These are phyloP conservation scores for Fusarium keratoplasticum DNA, from an alignment of 2,329 filamentous ascomycete genomes.

Conservation along the genomic window DNA sequence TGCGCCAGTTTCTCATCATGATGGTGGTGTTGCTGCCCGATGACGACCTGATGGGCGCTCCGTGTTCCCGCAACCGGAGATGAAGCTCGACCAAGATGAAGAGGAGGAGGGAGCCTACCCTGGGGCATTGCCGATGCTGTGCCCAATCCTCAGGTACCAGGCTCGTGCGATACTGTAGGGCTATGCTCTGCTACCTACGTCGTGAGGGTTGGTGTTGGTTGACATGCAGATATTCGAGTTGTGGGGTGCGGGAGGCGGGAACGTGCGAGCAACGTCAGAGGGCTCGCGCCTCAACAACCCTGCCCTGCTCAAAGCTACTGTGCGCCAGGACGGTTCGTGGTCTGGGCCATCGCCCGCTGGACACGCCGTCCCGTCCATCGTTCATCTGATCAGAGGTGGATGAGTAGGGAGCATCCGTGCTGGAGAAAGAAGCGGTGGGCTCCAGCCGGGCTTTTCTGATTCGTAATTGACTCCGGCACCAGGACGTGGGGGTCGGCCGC, in stretches of 20 bases:
- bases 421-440: conserved; percentile 14
- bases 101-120: background rate
- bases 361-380: background rate
- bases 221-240: conserved; percentile 12
- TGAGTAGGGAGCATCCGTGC: conserved; percentile 15
- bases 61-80: conserved; percentile 28
- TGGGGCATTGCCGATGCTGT: background rate
- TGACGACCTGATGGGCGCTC: conserved; percentile 42
- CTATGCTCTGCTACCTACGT: background rate
- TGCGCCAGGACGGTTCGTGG: background rate
- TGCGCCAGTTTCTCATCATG: conserved; percentile 35
- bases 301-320: background rate
- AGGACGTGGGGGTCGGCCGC: conserved; percentile 28
- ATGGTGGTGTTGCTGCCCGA: conserved; percentile 45
- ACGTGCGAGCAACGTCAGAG: background rate
- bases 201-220: conserved; percentile 1
- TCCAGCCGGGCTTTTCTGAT: conserved; percentile 10
- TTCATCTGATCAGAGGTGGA: conserved; percentile 9
- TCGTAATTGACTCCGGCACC: conserved; percentile 4
- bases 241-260: background rate
- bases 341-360: background rate
- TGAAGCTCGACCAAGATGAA: background rate
- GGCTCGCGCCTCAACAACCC: background rate
- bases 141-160: background rate
- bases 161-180: background rate